Evolutionary conservation across 805 yeast species (phyloP), one percentile per base, ranked within the genome.

Genomic region (Candida morakotiae): DNA sequence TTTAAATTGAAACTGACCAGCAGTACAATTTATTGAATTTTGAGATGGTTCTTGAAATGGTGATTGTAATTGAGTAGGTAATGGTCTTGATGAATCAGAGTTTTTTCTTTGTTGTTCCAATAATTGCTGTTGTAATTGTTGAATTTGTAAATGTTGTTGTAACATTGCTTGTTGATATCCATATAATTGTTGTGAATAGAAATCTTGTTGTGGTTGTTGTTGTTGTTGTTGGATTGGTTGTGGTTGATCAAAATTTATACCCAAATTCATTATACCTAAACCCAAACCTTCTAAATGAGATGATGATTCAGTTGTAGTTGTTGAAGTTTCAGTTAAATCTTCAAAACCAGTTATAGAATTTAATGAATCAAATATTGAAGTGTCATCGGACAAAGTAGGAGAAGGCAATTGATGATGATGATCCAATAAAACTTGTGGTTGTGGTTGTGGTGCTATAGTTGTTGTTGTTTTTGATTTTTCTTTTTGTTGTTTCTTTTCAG

Each of bases 261-360:
- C 58, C 41, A 55, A 35, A 35, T 54, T 49, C 52, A 49, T 46
- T 22, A 62, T 52, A 11, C 64, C 66, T 40, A 60, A 55, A 9
- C 64, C 67, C 20, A 55, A 37, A 18, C 40, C 42, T 22, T 29
- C 39, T 17, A 36, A 36, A 9, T 28, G 34, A 19, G 39, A 9
- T 17, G 33, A 13, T 4, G 31, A 17, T n/a, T n/a, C n/a, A 7
- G 7, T 15, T n/a, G 37, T 21, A 13, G 40, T 34, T 23, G 32
- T 33, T 11, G 40, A 28, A 28, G 44, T 42, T 9, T 23, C 16
- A 28, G 50, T 43, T 31, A 50, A 46, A 27, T 46, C 45, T 23
- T 47, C 55, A 8, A 53, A 46, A 13, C 40, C 24, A 10, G 47
- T 24, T 20, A 37, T 21, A 5, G 54, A 46, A 9, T 40, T 36